These are phyloP conservation scores for Geranomyces michiganensis DNA, from an alignment of 192 early-diverging fungal species.

Conservation along the genomic window DNA sequence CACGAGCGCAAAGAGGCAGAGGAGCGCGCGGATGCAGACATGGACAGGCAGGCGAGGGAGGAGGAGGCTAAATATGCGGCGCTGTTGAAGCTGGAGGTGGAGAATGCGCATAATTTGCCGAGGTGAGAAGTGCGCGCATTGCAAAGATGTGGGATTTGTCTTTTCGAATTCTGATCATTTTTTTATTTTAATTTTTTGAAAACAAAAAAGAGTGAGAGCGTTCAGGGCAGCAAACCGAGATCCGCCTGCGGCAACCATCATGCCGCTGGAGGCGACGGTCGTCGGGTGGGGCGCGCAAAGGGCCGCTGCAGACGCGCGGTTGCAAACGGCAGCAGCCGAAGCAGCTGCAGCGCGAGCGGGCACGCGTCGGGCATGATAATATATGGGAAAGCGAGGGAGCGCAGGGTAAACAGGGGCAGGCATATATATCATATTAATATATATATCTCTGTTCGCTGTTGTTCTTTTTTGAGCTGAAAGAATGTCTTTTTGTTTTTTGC, in stretches of 20 bases:
- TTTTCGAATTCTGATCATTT: neutral
- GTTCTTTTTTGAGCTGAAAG: no score
- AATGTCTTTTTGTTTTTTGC: no score
- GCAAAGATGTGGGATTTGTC: neutral
- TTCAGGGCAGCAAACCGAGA: conserved; percentile 23
- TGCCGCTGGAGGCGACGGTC: conserved; percentile 19
- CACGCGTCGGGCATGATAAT: no score
- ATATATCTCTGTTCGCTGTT: no score
- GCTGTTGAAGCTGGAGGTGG: conserved; percentile 32
- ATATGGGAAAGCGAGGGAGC: no score
- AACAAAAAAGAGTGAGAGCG: conserved; percentile 16
- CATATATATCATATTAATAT: no score
- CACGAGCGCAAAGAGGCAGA: conserved; percentile 36
- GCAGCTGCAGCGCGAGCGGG: no score
- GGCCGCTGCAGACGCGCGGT: neutral
- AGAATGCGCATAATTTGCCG: conserved; percentile 29
- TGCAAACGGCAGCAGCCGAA: no score
- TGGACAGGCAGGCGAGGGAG: conserved; percentile 25
- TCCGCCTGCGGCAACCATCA: neutral
- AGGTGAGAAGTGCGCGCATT: conserved; percentile 25
- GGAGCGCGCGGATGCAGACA: conserved; percentile 11
- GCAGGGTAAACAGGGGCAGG: no score
- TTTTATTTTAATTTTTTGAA: neutral
- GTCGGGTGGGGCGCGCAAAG: conserved; percentile 13
- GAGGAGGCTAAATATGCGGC: conserved; percentile 39